Base-by-base conservation (phyloP, 2,329 filamentous ascomycete genomes). In the Penicillium polonicum region DNA sequence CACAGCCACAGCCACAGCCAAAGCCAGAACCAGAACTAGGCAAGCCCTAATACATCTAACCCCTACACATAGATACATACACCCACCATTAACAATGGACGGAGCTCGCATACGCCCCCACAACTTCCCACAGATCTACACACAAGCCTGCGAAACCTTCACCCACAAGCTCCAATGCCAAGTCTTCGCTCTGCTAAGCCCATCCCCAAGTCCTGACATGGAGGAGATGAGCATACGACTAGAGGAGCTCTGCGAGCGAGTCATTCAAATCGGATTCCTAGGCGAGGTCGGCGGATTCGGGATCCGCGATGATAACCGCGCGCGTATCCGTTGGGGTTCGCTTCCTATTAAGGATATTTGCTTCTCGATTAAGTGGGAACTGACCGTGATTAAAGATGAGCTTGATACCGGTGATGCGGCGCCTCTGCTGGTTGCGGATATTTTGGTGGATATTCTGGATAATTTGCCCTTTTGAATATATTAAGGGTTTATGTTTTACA, bases 81-180 rank as follows among this genome's bases (percentile, higher is more conserved):
- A 36, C 21, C 17, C 12, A 7, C 4, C 12, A 45, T 12, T 13
- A 23, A 42, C 17, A 19, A 55, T 55, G 53, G 17, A 27, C n/a
- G 48, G 46, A 25, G 15, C 41, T 8, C 53, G 53, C 38, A 9
- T 42, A 12, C 29, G 9, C 15, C 53, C 53, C 5, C 5, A 19
- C 7, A 43, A 43, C 19, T 56, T 44, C 31, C 15, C 1, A 1
- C 23, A 36, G 0, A 25, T 51, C 46, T 55, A 55, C 8, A 23
- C 21, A 7, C 31, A 55, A 43, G 41, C 39, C 21, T 56, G 53
- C 46, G 31, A 44, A 9, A 17, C 46, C 23, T 56, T 56, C 38
- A 38, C 46, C 2, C 53, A 44, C 25, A 56, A 56, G 35, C 46
- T 56, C 2, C 29, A 56, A 17, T 51, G 46, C 31, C 53, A 56